phyloP scores from a whole-genome alignment of 73 alveolate species.

The Blepharisma japonicum region DNA sequence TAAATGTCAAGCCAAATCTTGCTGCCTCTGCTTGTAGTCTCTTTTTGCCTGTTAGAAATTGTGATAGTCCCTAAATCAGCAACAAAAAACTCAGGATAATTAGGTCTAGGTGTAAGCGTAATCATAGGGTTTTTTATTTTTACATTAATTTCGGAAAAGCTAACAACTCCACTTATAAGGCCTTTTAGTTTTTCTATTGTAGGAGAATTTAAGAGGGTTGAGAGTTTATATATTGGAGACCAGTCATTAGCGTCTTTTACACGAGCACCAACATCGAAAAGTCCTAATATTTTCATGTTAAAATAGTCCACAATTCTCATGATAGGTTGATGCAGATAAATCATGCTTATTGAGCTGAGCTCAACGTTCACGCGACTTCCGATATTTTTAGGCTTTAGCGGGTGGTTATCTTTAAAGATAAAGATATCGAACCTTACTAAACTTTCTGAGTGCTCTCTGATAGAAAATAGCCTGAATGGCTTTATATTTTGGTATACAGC shows the following conservation, averaged over 20 bases:
- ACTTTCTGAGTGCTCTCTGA: background rate
- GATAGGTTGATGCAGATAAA: slow-evolving; percentile 15
- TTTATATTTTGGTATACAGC: background rate
- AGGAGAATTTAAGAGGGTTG: background rate
- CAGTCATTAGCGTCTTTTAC: background rate
- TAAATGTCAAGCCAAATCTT: background rate
- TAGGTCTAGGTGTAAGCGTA: slow-evolving; percentile 7
- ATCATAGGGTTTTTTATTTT: slow-evolving; percentile 11
- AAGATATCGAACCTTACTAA: background rate
- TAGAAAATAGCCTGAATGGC: background rate
- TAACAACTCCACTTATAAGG: too few relatives aligned
- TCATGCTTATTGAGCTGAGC: background rate
- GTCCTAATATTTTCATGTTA: background rate
- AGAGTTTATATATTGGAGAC: background rate
- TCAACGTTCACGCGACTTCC: background rate
- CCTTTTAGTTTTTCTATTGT: background rate
- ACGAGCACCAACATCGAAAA: background rate
- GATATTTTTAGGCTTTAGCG: background rate
- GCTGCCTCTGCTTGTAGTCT: background rate
- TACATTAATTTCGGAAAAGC: background rate
- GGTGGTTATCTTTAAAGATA: background rate
- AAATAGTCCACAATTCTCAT: slow-evolving; percentile 24
- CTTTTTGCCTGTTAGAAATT: background rate
- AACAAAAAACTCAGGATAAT: background rate
- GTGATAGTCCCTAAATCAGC: background rate